A percentile compares a stretch with the other conserved stretches of the same genome.
phyloP scores from a whole-genome alignment of 208 protist genomes.

The Trypanosoma avium region DNA sequence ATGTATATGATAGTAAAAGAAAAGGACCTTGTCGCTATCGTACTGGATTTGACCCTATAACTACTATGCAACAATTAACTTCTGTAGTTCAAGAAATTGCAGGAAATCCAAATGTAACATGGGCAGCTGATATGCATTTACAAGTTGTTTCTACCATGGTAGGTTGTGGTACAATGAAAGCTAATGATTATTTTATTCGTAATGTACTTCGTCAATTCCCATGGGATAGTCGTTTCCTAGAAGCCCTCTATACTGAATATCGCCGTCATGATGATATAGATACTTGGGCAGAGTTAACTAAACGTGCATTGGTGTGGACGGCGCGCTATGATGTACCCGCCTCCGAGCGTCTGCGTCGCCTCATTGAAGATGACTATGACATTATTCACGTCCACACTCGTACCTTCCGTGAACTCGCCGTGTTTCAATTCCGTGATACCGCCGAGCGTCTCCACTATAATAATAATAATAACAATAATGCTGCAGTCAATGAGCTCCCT shows the following conservation, averaged over 20 bases:
- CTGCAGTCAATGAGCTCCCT: slow-evolving; percentile 69
- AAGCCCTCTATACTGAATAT: slow-evolving; percentile 88
- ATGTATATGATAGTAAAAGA: slow-evolving; percentile 39
- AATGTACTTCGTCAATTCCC: slow-evolving; percentile 88
- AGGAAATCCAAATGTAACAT: slow-evolving; percentile 69
- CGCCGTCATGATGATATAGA: slow-evolving; percentile 81
- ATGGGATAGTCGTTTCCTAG: slow-evolving; percentile 79
- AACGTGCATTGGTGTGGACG: slow-evolving; percentile 89
- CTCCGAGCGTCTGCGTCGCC: slow-evolving; percentile 74
- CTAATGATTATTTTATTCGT: slow-evolving; percentile 88
- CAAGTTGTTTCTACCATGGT: slow-evolving; percentile 78
- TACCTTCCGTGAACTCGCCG: slow-evolving; percentile 86
- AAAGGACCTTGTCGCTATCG: slow-evolving; percentile 43
- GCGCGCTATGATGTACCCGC: slow-evolving; percentile 79
- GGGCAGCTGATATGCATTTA: slow-evolving; percentile 88
- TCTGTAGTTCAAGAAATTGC: slow-evolving; percentile 64
- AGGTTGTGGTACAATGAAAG: slow-evolving; percentile 86
- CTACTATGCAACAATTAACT: slow-evolving; percentile 46
- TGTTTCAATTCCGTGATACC: slow-evolving; percentile 88
- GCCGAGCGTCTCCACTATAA: slow-evolving; percentile 75
- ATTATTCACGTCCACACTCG: slow-evolving; percentile 86
- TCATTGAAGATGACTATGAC: slow-evolving; percentile 92
- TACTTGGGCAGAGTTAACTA: slow-evolving; percentile 86
- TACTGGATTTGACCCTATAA: slow-evolving; percentile 50
- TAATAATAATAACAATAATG: slow-evolving; percentile 4